These are phyloP conservation scores for Diplocarpon mali DNA, from an alignment of 2,329 filamentous ascomycete genomes.

Conservation along the genomic window DNA sequence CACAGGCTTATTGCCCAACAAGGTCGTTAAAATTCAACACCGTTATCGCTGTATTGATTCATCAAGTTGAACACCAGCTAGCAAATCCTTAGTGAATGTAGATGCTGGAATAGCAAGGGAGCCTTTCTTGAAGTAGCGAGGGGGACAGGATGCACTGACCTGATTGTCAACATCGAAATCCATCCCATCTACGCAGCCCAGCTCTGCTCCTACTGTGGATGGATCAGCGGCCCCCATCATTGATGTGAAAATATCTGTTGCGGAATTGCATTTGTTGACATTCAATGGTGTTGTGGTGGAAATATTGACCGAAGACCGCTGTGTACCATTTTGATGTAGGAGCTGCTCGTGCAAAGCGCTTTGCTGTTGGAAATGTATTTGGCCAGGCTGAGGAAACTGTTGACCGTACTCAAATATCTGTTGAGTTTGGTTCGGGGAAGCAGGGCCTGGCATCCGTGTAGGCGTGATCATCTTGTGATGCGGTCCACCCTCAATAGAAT, in stretches of 20 bases:
- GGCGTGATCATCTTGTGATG: constrained; percentile 12
- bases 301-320: constrained; percentile 13
- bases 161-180: constrained; percentile 35
- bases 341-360: constrained; percentile 8
- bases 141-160: neutral
- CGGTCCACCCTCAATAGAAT: constrained; percentile 4
- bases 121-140: too few species aligned
- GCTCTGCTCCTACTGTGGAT: constrained; percentile 29
- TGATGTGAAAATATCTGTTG: constrained; percentile 34
- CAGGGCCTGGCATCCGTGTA: constrained; percentile 11
- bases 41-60: constrained; percentile 33
- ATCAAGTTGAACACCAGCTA: constrained; percentile 32
- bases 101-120: too few species aligned
- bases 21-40: constrained; percentile 15
- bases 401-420: constrained; percentile 18
- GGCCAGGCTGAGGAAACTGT: constrained; percentile 12
- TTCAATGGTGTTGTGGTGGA: constrained; percentile 13
- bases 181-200: constrained; percentile 30
- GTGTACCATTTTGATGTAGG: constrained; percentile 5
- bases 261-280: constrained; percentile 28
- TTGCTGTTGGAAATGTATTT: constrained; percentile 8
- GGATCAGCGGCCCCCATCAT: constrained; percentile 30
- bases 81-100: too few species aligned
- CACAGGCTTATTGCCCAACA: neutral
- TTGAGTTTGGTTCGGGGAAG: constrained; percentile 9